A percentile compares a stretch with the other conserved stretches of the same genome.
Conservation (phyloP, 371 early-diverging fungal genomes). For the Syncephalis plumigaleata region DNA sequence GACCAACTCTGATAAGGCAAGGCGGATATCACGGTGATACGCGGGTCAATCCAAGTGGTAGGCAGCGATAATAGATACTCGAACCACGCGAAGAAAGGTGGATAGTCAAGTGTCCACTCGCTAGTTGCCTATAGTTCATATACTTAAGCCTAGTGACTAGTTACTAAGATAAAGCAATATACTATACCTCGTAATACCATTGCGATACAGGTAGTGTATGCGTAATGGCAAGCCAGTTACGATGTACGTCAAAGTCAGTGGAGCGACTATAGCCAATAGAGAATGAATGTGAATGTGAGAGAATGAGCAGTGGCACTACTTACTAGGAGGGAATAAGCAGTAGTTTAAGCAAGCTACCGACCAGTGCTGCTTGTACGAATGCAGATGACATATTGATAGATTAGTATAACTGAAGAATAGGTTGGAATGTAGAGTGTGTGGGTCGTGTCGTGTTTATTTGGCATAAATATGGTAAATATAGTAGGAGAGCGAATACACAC, state of each 20-base stretch:
- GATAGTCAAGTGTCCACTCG: conserved; percentile 95
- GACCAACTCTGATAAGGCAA: conserved; percentile 38
- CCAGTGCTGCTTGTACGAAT: conserved; percentile 4
- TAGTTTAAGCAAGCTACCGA: conserved; percentile 42
- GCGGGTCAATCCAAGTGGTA: conserved; percentile 44
- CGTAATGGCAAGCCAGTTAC: conserved; percentile 96
- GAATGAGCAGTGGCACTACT: conserved; percentile 12
- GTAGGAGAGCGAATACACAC: too few species aligned
- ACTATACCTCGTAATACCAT: conserved; percentile 82
- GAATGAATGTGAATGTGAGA: too few species aligned
- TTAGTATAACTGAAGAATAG: too few species aligned
- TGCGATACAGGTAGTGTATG: conserved; percentile 51
- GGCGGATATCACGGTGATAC: conserved; percentile 56
- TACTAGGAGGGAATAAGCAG: conserved; percentile 60
- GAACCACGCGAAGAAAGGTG: conserved; percentile 95
- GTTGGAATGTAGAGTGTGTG: too few species aligned
- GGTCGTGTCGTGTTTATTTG: too few species aligned
- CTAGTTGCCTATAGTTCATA: conserved; percentile 55
- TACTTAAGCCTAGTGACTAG: too few species aligned
- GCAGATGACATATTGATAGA: too few species aligned
- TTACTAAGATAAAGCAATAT: background rate
- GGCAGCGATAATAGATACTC: conserved; percentile 55
- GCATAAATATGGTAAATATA: too few species aligned
- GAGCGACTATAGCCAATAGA: conserved; percentile 41
- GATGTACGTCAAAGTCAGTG: conserved; percentile 97